Evolutionary conservation across 2,329 filamentous ascomycete species (phyloP).

Genomic region (Cytospora leucostoma): DNA sequence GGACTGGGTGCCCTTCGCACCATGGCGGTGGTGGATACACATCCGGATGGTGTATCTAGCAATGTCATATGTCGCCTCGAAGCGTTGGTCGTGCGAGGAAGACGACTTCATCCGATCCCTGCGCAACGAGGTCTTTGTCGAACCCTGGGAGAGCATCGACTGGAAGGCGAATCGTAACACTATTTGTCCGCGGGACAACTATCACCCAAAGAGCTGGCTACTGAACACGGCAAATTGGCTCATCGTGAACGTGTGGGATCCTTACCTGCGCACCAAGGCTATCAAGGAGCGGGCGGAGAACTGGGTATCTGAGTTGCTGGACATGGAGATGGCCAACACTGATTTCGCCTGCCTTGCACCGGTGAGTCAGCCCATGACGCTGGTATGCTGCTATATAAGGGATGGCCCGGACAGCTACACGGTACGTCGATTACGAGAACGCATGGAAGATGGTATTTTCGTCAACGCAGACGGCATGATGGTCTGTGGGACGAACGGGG

Average conservation of each 20-base stretch:
- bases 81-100: conserved; percentile 74
- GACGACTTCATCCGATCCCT: conserved; percentile 73
- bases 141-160: conserved; percentile 75
- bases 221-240: conserved; percentile 78
- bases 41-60: conserved; percentile 95
- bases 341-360: conserved; percentile 84
- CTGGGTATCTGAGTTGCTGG: conserved; percentile 79
- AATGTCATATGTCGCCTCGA: conserved; percentile 89
- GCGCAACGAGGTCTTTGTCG: conserved; percentile 77
- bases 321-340: conserved; percentile 92
- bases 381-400: conserved; percentile 79
- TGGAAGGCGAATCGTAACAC: conserved; percentile 80
- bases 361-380: conserved; percentile 88
- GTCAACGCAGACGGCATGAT: conserved; percentile 91
- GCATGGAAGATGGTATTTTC: conserved; percentile 86
- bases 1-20: conserved; percentile 85
- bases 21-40: conserved; percentile 97
- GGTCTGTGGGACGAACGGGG: conserved; percentile 95
- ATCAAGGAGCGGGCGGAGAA: conserved; percentile 73
- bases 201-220: conserved; percentile 86
- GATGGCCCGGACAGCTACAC: conserved; percentile 76
- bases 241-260: conserved; percentile 77
- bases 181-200: conserved; percentile 80
- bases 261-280: conserved; percentile 67
- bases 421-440: conserved; percentile 76